These are phyloP conservation scores for Saccharum spontaneum DNA, from an alignment of 176 grass and related monocot species.

Conservation along the genomic window DNA sequence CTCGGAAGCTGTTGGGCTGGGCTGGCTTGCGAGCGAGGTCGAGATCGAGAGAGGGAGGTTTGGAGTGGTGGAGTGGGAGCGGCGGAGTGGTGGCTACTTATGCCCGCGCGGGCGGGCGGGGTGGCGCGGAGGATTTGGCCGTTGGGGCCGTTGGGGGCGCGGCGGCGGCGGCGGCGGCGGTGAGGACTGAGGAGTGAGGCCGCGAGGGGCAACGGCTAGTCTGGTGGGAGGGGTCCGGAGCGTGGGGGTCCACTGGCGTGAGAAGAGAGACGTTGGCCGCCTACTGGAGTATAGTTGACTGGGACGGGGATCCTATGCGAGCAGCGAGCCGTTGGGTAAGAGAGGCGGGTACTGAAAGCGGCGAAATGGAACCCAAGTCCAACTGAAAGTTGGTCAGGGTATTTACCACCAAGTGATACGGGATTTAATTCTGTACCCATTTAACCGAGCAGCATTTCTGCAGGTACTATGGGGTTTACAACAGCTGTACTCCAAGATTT, in stretches of 20 bases:
- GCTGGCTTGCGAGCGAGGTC: background rate
- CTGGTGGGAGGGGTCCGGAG: conserved; percentile 5
- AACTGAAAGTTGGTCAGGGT: too few species aligned
- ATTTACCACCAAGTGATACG: background rate
- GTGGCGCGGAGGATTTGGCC: conserved; percentile 6
- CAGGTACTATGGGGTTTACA: background rate
- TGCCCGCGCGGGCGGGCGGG: background rate
- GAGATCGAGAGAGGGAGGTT: background rate
- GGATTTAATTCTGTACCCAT: background rate
- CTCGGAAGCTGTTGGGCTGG: background rate
- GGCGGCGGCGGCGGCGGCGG: background rate
- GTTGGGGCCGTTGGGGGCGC: background rate
- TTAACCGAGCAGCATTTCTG: background rate
- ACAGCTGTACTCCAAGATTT: background rate
- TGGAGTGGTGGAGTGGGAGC: background rate
- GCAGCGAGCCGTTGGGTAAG: background rate
- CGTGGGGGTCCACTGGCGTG: background rate
- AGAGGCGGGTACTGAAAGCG: too few species aligned
- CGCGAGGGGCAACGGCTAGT: conserved; percentile 34
- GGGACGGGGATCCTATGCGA: background rate
- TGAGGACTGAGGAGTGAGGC: background rate
- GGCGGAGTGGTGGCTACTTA: conserved; percentile 19
- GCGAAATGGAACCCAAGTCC: too few species aligned
- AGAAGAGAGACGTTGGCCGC: conserved; percentile 25
- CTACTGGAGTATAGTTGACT: background rate